Conservation (phyloP, 805 yeast genomes). For the Candida sanyiensis region DNA sequence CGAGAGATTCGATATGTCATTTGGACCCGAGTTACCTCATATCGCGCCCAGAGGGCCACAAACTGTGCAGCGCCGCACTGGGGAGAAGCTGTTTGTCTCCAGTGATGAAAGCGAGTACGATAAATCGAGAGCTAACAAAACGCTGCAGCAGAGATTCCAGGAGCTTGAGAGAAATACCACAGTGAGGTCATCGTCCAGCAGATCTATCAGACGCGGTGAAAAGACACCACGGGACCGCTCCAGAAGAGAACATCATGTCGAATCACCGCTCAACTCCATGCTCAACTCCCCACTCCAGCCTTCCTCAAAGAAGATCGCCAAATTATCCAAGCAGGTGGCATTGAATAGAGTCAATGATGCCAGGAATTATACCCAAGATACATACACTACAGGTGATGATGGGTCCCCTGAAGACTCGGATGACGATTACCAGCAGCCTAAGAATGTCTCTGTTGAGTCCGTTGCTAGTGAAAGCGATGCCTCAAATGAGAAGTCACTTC, state of each 20-base stretch:
- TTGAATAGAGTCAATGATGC: conserved; percentile 3
- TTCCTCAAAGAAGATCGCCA: conserved; percentile 9
- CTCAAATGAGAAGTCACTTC: not conserved
- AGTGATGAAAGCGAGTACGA: conserved; percentile 19
- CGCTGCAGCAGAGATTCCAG: conserved; percentile 12
- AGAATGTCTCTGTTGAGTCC: too few relatives aligned
- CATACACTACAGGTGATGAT: conserved; percentile 9
- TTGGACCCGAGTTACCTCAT: not conserved
- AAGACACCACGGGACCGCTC: conserved; percentile 3
- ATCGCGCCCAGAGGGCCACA: not conserved
- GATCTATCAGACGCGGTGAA: not conserved
- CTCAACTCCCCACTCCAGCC: conserved; percentile 11
- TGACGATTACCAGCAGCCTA: conserved; percentile 7
- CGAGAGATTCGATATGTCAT: conserved; percentile 6
- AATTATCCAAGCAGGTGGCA: conserved; percentile 10
- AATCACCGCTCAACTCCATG: conserved; percentile 9
- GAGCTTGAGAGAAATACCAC: conserved; percentile 21
- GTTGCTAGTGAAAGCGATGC: not conserved
- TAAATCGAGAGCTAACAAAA: conserved; percentile 6
- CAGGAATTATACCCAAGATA: not conserved
- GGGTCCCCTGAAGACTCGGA: conserved; percentile 17
- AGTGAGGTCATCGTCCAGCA: conserved; percentile 6
- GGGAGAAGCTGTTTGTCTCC: conserved; percentile 18
- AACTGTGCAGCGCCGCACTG: not conserved
- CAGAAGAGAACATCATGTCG: not conserved